phyloP scores from a whole-genome alignment of 805 yeast species.

The Kazachstania psychrophila region DNA sequence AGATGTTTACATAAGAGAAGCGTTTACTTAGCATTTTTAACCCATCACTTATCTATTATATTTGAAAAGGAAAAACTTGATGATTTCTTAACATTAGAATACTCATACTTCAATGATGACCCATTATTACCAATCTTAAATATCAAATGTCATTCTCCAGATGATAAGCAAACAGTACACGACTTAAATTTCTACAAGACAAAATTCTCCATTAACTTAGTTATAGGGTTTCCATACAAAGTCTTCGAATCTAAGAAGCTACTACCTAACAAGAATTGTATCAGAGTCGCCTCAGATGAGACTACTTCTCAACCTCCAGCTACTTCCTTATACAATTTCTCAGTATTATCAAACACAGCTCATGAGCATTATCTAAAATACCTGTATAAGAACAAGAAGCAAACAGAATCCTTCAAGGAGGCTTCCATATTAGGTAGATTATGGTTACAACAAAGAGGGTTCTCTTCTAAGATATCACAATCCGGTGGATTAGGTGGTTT shows the following conservation, averaged over 20 bases:
- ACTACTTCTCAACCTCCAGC: conserved; percentile 40
- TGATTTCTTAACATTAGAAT: conserved; percentile 41
- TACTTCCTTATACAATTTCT: conserved; percentile 81
- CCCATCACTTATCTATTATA: conserved; percentile 49
- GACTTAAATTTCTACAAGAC: conserved; percentile 59
- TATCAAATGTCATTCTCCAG: conserved; percentile 38
- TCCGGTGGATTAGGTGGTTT: conserved; percentile 59
- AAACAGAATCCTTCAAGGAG: conserved; percentile 74
- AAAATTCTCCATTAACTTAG: conserved; percentile 59
- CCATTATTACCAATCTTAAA: conserved; percentile 63
- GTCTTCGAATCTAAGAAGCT: conserved; percentile 68
- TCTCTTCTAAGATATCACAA: conserved; percentile 48
- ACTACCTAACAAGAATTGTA: conserved; percentile 70
- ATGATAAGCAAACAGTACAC: conserved; percentile 6
- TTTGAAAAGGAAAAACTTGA: conserved; percentile 46
- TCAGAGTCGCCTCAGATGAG: conserved; percentile 51
- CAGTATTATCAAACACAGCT: conserved; percentile 60
- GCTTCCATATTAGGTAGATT: conserved; percentile 80
- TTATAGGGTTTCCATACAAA: conserved; percentile 64
- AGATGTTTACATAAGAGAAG: conserved; percentile 85
- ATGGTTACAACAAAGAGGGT: conserved; percentile 86
- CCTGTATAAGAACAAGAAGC: conserved; percentile 63
- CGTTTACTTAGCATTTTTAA: conserved; percentile 72
- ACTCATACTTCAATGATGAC: conserved; percentile 68
- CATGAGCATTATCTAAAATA: conserved; percentile 64